A percentile compares a stretch with the other conserved stretches of the same genome.
Conservation (phyloP, 1,284 basidiomycete species). For the Ceratobasidium sp. region DNA sequence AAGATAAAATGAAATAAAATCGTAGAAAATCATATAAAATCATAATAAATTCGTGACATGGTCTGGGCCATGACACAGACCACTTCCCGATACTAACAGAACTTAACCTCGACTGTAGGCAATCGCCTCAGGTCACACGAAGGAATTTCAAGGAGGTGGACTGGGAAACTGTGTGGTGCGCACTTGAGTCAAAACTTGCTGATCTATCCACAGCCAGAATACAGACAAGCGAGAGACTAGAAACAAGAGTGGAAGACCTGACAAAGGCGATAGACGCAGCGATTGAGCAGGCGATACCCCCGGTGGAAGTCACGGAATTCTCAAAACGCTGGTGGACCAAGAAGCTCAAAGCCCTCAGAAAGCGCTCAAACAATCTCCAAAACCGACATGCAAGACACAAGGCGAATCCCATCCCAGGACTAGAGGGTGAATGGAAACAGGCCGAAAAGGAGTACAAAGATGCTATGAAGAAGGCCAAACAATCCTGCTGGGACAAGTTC, state of each 20-base stretch:
- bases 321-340: slow-evolving; percentile 35
- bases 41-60: no score
- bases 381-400: neutral
- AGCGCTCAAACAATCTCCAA: neutral
- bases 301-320: neutral
- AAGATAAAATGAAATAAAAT: no score
- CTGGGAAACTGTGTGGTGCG: slow-evolving; percentile 42
- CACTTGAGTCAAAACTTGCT: neutral
- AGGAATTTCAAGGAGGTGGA: slow-evolving; percentile 25
- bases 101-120: neutral
- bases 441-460: slow-evolving; percentile 11
- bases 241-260: neutral
- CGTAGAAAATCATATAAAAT: no score
- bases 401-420: neutral
- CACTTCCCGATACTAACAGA: neutral
- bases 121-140: neutral
- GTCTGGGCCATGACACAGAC: no score
- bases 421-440: neutral
- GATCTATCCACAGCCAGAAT: neutral
- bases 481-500: slow-evolving; percentile 30
- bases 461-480: slow-evolving; percentile 22
- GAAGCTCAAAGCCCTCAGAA: slow-evolving; percentile 18
- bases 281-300: neutral
- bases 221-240: no score
- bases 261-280: neutral